These are phyloP conservation scores for Spinacia oleracea DNA, from an alignment of 179 eudicot species.

Conservation along the genomic window DNA sequence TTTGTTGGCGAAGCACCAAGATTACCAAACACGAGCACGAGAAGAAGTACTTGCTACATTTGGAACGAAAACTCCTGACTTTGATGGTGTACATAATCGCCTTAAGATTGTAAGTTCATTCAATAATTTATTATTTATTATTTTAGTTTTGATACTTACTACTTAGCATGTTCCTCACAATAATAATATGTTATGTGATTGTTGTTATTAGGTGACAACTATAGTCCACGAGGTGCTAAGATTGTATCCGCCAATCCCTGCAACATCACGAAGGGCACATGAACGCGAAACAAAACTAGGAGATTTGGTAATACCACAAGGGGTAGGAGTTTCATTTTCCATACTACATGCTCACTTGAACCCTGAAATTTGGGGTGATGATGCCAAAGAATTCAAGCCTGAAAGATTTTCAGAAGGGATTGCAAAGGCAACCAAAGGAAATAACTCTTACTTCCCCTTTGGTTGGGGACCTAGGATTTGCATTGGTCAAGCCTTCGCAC, in stretches of 20 bases:
- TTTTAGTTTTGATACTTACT: too few species aligned
- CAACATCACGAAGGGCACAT: conserved; percentile 10
- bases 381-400: conserved; percentile 30
- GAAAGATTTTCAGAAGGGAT: conserved; percentile 31
- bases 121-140: too few species aligned
- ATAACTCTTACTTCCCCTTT: conserved; percentile 27
- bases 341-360: conserved; percentile 28
- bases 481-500: conserved; percentile 33
- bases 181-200: background rate
- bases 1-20: conserved; percentile 28
- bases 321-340: conserved; percentile 11
- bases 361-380: conserved; percentile 33
- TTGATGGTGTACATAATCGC: conserved; percentile 20
- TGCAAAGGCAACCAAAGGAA: conserved; percentile 29
- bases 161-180: too few species aligned
- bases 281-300: conserved; percentile 24
- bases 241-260: conserved; percentile 22
- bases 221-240: conserved; percentile 35
- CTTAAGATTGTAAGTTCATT: conserved; percentile 20
- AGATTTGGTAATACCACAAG: conserved; percentile 22
- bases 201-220: conserved; percentile 27
- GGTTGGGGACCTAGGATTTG: conserved; percentile 40
- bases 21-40: conserved; percentile 26
- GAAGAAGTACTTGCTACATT: conserved; percentile 28
- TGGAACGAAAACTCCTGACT: conserved; percentile 17